Conservation (phyloP, 345 rosid genomes). For the Corchorus olitorius region DNA sequence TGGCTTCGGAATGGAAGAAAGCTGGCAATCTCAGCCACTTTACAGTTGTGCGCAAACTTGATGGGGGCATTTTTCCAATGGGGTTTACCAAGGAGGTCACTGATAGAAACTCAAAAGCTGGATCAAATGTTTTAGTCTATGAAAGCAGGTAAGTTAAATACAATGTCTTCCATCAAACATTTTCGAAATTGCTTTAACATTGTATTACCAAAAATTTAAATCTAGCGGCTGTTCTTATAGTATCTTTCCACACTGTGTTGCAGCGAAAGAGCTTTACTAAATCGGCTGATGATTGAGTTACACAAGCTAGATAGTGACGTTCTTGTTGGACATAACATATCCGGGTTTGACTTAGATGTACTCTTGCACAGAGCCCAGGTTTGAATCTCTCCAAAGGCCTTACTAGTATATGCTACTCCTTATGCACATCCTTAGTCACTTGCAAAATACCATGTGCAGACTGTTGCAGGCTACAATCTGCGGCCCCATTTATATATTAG, state of each 20-base stretch:
- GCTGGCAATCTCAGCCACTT: constrained; percentile 84
- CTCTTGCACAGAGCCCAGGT: constrained; percentile 96
- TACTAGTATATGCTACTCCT: not conserved
- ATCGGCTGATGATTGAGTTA: constrained; percentile 83
- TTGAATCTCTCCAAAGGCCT: constrained; percentile 26
- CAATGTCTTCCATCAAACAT: constrained; percentile 12
- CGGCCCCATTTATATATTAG: not conserved
- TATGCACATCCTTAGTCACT: not conserved
- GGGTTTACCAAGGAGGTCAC: constrained; percentile 88
- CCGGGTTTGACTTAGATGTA: constrained; percentile 97
- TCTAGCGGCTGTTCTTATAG: constrained; percentile 12
- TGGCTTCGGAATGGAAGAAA: constrained; percentile 81
- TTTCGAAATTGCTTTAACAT: constrained; percentile 13
- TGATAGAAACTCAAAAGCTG: constrained; percentile 79
- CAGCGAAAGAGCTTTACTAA: constrained; percentile 95
- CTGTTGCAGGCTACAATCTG: not conserved
- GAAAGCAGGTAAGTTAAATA: constrained; percentile 71
- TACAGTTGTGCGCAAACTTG: constrained; percentile 89
- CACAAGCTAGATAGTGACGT: constrained; percentile 90
- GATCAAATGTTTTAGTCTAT: constrained; percentile 65
- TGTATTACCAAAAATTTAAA: not conserved
- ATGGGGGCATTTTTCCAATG: constrained; percentile 90
- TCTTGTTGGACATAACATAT: constrained; percentile 95
- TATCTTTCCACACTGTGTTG: constrained; percentile 30
- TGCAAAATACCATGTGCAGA: constrained; percentile 6